These are phyloP conservation scores for Zygosaccharomyces pseudobailii DNA, from an alignment of 1,139 yeast genomes.

Conservation along the genomic window DNA sequence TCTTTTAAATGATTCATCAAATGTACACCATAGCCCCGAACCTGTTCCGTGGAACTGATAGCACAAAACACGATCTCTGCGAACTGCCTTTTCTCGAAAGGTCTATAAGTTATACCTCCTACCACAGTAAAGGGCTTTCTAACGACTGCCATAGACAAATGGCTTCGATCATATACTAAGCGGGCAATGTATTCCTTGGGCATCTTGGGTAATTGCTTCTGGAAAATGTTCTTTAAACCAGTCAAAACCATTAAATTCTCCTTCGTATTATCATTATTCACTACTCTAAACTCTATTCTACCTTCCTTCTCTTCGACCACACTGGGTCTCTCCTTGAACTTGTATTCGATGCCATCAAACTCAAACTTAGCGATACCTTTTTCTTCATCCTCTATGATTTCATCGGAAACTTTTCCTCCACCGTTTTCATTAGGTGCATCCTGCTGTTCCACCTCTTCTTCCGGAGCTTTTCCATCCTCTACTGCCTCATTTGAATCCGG, in stretches of 20 bases:
- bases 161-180: constrained; percentile 89
- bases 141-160: constrained; percentile 92
- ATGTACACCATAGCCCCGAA: constrained; percentile 97
- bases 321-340: constrained; percentile 88
- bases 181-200: constrained; percentile 95
- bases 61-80: constrained; percentile 99
- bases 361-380: constrained; percentile 49
- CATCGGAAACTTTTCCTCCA: constrained; percentile 21
- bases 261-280: constrained; percentile 83
- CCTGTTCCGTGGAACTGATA: constrained; percentile 94
- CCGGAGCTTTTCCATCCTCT: constrained; percentile 2
- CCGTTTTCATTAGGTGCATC: constrained; percentile 26
- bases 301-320: constrained; percentile 91
- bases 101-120: constrained; percentile 95
- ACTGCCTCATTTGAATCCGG: constrained; percentile 3
- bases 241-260: constrained; percentile 90
- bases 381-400: constrained; percentile 34
- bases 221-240: constrained; percentile 92
- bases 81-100: constrained; percentile 83
- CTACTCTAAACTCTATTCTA: constrained; percentile 89
- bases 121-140: constrained; percentile 91
- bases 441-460: constrained; percentile 9
- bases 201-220: constrained; percentile 96
- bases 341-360: constrained; percentile 76
- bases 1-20: constrained; percentile 96